phyloP scores from a whole-genome alignment of 1,284 basidiomycete genomes.

The Melanopsichium pennsylvanicum region DNA sequence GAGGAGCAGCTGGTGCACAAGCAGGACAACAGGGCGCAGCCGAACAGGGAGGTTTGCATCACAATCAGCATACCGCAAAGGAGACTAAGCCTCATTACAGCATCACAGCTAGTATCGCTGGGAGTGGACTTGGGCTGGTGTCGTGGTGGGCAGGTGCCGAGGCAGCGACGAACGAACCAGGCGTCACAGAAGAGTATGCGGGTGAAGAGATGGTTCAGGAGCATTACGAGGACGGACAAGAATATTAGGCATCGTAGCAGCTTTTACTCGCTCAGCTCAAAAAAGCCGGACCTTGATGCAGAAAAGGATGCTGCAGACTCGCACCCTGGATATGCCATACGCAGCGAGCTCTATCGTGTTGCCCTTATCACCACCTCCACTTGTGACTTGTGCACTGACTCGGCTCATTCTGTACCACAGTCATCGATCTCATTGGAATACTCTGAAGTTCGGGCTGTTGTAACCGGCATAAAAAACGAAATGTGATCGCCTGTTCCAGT shows the following conservation, averaged over 20 bases:
- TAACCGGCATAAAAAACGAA: no score
- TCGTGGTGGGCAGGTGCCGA: constrained; percentile 70
- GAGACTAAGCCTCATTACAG: constrained; percentile 41
- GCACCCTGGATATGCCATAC: constrained; percentile 13
- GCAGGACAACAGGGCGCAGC: no score
- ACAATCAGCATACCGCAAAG: constrained; percentile 29
- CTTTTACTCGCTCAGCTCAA: neutral
- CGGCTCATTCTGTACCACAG: no score
- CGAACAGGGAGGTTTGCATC: constrained; percentile 4
- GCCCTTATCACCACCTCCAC: no score
- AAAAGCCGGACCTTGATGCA: no score
- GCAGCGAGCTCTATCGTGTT: constrained; percentile 9
- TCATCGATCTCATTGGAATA: no score
- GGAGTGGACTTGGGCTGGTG: constrained; percentile 80
- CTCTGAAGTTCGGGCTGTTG: no score
- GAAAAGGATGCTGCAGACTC: constrained; percentile 1
- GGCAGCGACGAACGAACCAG: constrained; percentile 49
- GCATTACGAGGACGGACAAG: neutral
- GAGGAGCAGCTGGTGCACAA: constrained; percentile 10
- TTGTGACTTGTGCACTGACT: no score
- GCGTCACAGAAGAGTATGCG: neutral
- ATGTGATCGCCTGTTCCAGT: no score
- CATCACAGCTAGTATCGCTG: constrained; percentile 74
- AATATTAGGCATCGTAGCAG: no score
- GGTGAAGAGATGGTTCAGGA: constrained; percentile 2